Evolutionary conservation across 2,329 filamentous ascomycete species (phyloP).

Genomic region (Juglanconis sp.): DNA sequence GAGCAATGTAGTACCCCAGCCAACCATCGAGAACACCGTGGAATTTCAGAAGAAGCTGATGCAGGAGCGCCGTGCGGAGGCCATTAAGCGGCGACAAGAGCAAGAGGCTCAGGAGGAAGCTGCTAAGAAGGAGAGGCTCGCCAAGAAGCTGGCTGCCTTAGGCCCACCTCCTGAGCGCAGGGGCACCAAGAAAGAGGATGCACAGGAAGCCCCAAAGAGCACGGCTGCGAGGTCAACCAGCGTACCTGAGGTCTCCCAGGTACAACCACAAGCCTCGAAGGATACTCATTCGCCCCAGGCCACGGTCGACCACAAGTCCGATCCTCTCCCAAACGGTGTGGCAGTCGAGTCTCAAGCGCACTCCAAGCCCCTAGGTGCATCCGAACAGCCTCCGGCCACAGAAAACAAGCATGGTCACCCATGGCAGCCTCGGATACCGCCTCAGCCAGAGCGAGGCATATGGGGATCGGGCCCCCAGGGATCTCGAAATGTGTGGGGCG

Average conservation of each 20-base stretch:
- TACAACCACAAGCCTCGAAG: constrained; percentile 5
- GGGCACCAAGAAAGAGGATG: constrained; percentile 51
- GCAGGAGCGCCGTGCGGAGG: constrained; percentile 66
- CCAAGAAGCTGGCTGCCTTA: constrained; percentile 68
- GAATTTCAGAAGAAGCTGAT: constrained; percentile 69
- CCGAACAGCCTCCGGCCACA: constrained; percentile 21
- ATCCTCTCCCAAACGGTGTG: constrained; percentile 19
- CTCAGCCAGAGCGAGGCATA: constrained; percentile 46
- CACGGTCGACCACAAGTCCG: constrained; percentile 16
- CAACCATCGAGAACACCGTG: constrained; percentile 50
- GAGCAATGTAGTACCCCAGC: constrained; percentile 20
- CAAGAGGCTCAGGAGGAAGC: constrained; percentile 71
- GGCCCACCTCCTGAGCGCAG: constrained; percentile 62
- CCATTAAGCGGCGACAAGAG: constrained; percentile 64
- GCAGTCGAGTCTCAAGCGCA: constrained; percentile 17
- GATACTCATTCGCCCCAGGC: constrained; percentile 23
- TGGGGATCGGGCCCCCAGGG: constrained; percentile 48
- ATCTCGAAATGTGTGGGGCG: constrained; percentile 68
- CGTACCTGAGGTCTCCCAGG: background rate
- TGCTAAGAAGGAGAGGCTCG: constrained; percentile 67
- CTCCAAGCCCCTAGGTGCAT: background rate
- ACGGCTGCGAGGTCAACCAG: constrained; percentile 30
- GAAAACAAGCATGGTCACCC: constrained; percentile 31
- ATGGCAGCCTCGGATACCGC: constrained; percentile 35
- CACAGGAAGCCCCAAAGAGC: constrained; percentile 35